phyloP scores from a whole-genome alignment of 371 early-diverging fungal genomes.

The Actinomortierella wolfii region DNA sequence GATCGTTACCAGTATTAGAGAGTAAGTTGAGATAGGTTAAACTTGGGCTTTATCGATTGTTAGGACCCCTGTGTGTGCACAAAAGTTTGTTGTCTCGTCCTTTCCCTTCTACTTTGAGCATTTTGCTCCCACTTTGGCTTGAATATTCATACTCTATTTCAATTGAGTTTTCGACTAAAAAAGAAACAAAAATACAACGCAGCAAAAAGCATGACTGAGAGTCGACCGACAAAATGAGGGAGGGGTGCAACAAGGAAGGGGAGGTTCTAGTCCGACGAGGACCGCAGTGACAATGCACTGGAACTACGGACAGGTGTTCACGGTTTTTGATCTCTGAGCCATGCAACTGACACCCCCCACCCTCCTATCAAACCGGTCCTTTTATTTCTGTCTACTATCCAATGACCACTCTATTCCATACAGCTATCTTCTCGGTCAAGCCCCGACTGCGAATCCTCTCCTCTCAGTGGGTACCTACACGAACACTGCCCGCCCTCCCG shows the following conservation, averaged over 20 bases:
- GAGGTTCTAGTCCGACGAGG: too few relatives aligned
- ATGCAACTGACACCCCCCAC: not conserved
- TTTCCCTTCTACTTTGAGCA: not conserved
- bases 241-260: too few relatives aligned
- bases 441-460: constrained; percentile 14
- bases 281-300: too few relatives aligned
- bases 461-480: constrained; percentile 25
- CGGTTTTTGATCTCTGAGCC: not conserved
- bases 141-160: not conserved
- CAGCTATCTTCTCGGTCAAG: constrained; percentile 13
- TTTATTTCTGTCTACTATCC: too few relatives aligned
- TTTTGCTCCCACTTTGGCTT: constrained; percentile 5
- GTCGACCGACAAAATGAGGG: too few relatives aligned
- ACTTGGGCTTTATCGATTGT: too few relatives aligned
- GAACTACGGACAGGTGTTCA: too few relatives aligned
- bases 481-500: constrained; percentile 19
- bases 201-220: too few relatives aligned
- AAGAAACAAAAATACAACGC: too few relatives aligned
- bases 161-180: too few relatives aligned
- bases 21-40: constrained; percentile 25
- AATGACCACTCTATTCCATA: too few relatives aligned
- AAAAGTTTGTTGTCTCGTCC: not conserved
- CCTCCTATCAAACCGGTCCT: too few relatives aligned
- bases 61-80: not conserved
- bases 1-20: not conserved